Percentiles rank a stretch among this genome's conserved stretches.
Conservation (phyloP, 495 filamentous ascomycete species). For the Annulohypoxylon moriforme region DNA sequence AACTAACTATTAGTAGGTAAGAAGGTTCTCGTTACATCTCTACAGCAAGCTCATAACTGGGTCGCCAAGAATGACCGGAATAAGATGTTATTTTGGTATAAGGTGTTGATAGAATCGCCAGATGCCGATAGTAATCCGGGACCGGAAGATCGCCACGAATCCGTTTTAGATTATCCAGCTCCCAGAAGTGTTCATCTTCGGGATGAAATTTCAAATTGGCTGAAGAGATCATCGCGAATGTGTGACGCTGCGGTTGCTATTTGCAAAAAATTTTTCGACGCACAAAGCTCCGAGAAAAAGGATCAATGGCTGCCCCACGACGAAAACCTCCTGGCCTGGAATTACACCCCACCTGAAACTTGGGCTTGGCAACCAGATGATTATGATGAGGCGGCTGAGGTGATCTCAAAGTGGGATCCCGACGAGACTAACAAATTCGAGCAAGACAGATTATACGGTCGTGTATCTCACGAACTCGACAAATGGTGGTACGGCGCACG, state of each 20-base stretch:
- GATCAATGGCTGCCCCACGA: constrained; percentile 52
- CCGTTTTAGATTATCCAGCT: constrained; percentile 41
- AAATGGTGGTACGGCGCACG: constrained; percentile 66
- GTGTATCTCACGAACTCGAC: constrained; percentile 68
- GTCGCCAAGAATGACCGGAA: constrained; percentile 90
- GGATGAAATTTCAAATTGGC: constrained; percentile 58
- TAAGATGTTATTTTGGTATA: constrained; percentile 91
- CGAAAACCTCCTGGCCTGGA: constrained; percentile 53
- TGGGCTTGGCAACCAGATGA: constrained; percentile 48
- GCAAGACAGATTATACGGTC: constrained; percentile 62
- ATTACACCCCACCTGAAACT: constrained; percentile 54
- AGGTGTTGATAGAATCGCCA: constrained; percentile 66
- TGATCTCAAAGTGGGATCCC: constrained; percentile 55
- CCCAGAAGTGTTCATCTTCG: constrained; percentile 49
- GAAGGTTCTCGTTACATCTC: constrained; percentile 85
- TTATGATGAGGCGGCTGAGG: constrained; percentile 47
- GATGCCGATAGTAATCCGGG: constrained; percentile 56
- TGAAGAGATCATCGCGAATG: constrained; percentile 64
- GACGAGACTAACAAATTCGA: constrained; percentile 61
- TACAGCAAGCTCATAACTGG: constrained; percentile 93
- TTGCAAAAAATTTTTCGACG: constrained; percentile 54
- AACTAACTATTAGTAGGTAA: constrained; percentile 69
- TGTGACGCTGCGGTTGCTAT: constrained; percentile 55
- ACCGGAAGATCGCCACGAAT: constrained; percentile 51
- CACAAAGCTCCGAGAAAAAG: constrained; percentile 40